phyloP scores from a whole-genome alignment of 108 stramenopile genomes.

The Fragilariopsis cylindrus region DNA sequence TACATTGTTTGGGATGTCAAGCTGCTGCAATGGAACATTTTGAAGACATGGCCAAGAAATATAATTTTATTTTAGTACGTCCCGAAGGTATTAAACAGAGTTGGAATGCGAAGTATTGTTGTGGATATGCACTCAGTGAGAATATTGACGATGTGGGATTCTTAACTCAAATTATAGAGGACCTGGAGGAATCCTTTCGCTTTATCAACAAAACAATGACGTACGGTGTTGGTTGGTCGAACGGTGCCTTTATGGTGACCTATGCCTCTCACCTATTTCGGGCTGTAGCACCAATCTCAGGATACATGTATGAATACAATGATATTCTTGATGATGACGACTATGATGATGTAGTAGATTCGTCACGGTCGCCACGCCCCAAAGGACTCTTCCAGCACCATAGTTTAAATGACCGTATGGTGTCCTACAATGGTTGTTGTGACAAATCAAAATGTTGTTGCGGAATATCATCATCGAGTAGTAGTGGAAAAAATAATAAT shows the following conservation, averaged over 20 bases:
- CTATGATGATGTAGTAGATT: too few species aligned
- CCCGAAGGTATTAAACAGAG: constrained; percentile 48
- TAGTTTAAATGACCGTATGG: too few species aligned
- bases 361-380: too few species aligned
- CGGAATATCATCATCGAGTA: too few species aligned
- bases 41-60: too few species aligned
- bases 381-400: too few species aligned
- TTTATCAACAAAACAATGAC: constrained; percentile 23
- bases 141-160: constrained; percentile 58
- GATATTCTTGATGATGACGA: too few species aligned
- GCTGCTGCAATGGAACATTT: too few species aligned
- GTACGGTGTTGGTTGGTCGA: constrained; percentile 62
- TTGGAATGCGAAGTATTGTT: constrained; percentile 57
- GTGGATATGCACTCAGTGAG: constrained; percentile 58
- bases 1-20: too few species aligned
- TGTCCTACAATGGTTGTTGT: too few species aligned
- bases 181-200: constrained; percentile 10
- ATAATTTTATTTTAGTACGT: constrained; percentile 27
- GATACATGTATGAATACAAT: constrained; percentile 12
- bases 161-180: constrained; percentile 32
- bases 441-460: too few species aligned
- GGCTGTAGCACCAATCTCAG: constrained; percentile 56
- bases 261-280: constrained; percentile 52
- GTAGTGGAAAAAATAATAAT: too few species aligned
- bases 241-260: constrained; percentile 64